Percentiles rank a stretch among this genome's conserved stretches.
phyloP scores from a whole-genome alignment of 2,329 filamentous ascomycete species.

The Chrysoporthe cubensis region DNA sequence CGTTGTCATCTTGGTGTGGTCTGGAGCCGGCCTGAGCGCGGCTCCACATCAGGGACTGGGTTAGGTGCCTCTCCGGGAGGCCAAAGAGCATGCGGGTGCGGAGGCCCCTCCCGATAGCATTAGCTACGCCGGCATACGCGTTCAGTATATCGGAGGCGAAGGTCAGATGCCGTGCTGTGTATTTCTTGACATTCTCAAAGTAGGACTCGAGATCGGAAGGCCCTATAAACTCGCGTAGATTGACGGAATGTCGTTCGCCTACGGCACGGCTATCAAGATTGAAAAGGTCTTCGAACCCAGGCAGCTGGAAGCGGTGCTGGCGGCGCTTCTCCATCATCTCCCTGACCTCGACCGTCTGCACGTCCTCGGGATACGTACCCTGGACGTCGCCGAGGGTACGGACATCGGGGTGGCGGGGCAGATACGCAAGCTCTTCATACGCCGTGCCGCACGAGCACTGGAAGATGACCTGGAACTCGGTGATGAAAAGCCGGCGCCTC shows the following conservation, averaged over 20 bases:
- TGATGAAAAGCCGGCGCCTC: constrained; percentile 8
- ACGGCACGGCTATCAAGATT: constrained; percentile 1
- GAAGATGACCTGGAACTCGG: constrained; percentile 9
- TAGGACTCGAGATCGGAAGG: constrained; percentile 1
- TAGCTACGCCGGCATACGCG: constrained; percentile 8
- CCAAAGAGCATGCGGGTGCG: constrained; percentile 5
- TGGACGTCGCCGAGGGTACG: constrained; percentile 9
- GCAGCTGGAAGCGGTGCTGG: constrained; percentile 11
- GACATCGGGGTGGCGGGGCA: constrained; percentile 2
- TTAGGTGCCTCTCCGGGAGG: constrained; percentile 7
- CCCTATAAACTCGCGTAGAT: neutral
- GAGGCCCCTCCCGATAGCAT: neutral
- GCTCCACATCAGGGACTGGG: constrained; percentile 8
- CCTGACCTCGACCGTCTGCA: neutral
- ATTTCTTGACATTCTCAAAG: neutral
- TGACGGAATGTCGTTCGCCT: neutral
- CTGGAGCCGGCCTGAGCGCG: neutral
- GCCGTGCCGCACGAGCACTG: constrained; percentile 9
- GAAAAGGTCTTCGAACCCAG: constrained; percentile 12
- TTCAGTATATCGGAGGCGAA: constrained; percentile 10
- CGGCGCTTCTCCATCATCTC: constrained; percentile 9
- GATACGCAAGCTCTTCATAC: constrained; percentile 8
- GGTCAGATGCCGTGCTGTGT: constrained; percentile 4
- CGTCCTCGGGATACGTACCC: neutral
- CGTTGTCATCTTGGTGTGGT: neutral